Conservation (phyloP, 176 grass and related monocot genomes). For the Hyparrhenia diplandra region DNA sequence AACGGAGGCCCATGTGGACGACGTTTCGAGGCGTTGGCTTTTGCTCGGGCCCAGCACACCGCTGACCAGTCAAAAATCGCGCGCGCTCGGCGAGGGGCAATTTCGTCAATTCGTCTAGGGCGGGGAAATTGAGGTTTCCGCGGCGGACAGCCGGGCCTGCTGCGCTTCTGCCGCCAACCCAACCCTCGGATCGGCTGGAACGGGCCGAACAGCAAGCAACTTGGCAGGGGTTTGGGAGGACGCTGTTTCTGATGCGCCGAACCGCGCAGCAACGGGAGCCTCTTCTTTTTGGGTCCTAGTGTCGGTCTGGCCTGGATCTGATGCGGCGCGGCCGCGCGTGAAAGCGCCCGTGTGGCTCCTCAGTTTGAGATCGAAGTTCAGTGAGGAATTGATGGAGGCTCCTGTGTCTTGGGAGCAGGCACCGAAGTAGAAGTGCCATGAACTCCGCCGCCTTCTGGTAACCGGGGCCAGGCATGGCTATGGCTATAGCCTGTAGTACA, state of each 20-base stretch:
- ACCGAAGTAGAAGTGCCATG: background rate
- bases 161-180: background rate
- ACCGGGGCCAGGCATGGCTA: background rate
- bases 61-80: conserved; percentile 25
- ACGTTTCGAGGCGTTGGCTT: background rate
- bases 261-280: background rate
- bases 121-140: background rate
- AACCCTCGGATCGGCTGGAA: background rate
- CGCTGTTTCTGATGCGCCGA: background rate
- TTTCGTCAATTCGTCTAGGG: background rate
- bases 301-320: conserved; percentile 9
- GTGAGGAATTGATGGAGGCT: background rate
- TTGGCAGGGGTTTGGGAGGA: accelerated
- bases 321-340: conserved; percentile 20
- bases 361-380: too few relatives aligned
- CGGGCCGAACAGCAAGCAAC: background rate
- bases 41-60: background rate
- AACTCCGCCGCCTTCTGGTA: background rate
- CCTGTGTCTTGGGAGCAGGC: too few relatives aligned
- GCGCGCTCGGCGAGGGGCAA: background rate
- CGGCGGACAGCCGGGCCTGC: conserved; percentile 10
- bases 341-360: background rate
- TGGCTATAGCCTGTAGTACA: background rate
- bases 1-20: background rate
- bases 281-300: conserved; percentile 23